A percentile compares a stretch with the other conserved stretches of the same genome.
Conservation (phyloP, 1,284 basidiomycete species). For the Rhodotorula sp. region DNA sequence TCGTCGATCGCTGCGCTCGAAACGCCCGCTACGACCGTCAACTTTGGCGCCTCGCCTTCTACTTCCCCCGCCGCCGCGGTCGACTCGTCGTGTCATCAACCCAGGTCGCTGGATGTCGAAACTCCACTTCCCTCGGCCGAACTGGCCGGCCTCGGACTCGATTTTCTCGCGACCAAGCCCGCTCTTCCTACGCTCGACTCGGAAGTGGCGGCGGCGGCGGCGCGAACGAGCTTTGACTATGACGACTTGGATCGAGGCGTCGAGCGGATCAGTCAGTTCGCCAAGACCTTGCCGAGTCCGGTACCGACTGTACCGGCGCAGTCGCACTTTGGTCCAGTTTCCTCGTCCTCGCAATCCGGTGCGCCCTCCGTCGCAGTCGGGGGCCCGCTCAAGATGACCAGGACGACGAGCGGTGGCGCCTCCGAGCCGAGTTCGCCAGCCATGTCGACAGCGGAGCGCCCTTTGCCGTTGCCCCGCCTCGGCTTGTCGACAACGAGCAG, state of each 20-base stretch:
- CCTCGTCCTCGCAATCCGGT: too few species aligned
- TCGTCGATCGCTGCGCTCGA: neutral
- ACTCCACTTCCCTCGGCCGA: neutral
- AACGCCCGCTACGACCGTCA: slow-evolving; percentile 8
- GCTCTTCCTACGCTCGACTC: too few species aligned
- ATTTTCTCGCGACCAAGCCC: slow-evolving; percentile 1
- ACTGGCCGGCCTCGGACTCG: slow-evolving; percentile 14
- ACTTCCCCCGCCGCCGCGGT: neutral
- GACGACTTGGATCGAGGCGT: slow-evolving; percentile 19
- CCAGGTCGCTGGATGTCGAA: slow-evolving; percentile 1
- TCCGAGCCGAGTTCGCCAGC: neutral
- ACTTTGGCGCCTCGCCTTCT: neutral
- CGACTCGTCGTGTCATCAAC: neutral
- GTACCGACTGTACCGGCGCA: neutral
- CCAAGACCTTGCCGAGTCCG: slow-evolving; percentile 27
- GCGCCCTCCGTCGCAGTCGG: neutral
- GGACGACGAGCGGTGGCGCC: neutral
- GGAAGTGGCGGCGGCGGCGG: too few species aligned
- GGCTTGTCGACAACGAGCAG: too few species aligned
- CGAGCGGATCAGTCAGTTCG: slow-evolving; percentile 19
- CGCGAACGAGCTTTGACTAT: slow-evolving; percentile 1
- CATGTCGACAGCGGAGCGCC: neutral
- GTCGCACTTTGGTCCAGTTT: neutral
- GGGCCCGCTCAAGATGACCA: neutral
- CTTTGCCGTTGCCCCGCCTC: neutral